Evolutionary conservation across 2,329 filamentous ascomycete genomes (phyloP), one percentile per base, ranked within the genome.

Genomic region (Epichloe sp.): DNA sequence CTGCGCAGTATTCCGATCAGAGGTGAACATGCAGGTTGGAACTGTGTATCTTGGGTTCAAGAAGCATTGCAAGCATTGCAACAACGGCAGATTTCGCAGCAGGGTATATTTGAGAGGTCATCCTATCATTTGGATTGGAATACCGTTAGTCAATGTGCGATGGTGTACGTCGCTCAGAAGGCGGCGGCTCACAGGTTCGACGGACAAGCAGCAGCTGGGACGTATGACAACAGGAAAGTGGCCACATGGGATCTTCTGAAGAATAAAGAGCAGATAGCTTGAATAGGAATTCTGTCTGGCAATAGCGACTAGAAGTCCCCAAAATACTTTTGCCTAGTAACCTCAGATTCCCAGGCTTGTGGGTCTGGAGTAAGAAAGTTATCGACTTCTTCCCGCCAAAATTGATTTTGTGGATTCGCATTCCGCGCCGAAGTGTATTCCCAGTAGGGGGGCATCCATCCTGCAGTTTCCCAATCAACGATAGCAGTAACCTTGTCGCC

Each of bases 401-500:
- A 59, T 1, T 26, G 34, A 12, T 58, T 59, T 0, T 52, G 47
- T 0, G 49, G 57, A 37, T 59, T 58, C 0, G 55, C 52, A 35
- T 58, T 40, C 54, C 52, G 53, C 1, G 54, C 55, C 1, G 42
- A 56, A 3, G 53, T 62, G 43, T 65, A 67, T 36, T 68, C 65
- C 63, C 63, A 68, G 52, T 68, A 67, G 55, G 43, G 0, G 0
- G 64, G 64, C 36, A 63, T 60, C 63, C 60, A 68, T 3, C 63
- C 65, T 4, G 62, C 53, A 1, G 57, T 56, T 52, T 68, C 62
- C 65, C 65, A 68, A 53, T 67, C 62, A 5, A 67, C 51, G 12
- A 78, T 72, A 1, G 71, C 73, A 38, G 69, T 65, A 26, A 79
- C 59, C 1, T 65, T 55, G 52, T 72, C 67, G 3, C 62, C 68